Evolutionary conservation across 257 asterid genomes (phyloP).

Genomic region (Solanum arcanum): DNA sequence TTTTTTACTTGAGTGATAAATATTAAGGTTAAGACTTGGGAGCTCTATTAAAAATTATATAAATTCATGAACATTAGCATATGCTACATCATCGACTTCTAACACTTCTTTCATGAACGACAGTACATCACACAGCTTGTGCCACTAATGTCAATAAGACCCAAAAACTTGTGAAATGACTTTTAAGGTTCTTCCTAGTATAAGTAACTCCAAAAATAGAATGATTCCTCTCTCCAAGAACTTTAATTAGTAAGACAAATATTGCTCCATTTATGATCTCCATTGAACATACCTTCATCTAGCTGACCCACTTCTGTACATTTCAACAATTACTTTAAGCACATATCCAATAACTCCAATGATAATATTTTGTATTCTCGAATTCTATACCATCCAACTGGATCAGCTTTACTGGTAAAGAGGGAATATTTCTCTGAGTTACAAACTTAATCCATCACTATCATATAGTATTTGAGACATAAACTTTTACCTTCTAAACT

Average conservation of each 20-base stretch:
- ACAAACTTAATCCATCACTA: background rate
- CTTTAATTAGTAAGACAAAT: background rate
- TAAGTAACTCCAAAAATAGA: background rate
- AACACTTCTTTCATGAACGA: background rate
- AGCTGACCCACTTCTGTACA: background rate
- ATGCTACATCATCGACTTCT: background rate
- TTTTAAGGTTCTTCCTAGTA: background rate
- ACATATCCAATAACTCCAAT: background rate
- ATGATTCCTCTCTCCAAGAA: background rate
- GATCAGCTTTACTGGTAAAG: background rate
- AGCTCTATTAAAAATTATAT: background rate
- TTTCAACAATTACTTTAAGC: background rate
- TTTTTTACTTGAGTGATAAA: background rate
- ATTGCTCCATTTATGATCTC: background rate
- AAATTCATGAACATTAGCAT: background rate
- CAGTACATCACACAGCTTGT: background rate
- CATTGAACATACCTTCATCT: background rate
- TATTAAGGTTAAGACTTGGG: background rate
- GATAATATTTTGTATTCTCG: background rate
- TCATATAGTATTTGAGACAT: background rate
- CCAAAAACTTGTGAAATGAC: background rate
- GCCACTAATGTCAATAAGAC: background rate
- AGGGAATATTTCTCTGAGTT: background rate
- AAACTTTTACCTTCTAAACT: background rate
- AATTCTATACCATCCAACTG: background rate